These are phyloP conservation scores for Lactifluus rugatus DNA, from an alignment of 768 basidiomycete species.

Conservation along the genomic window DNA sequence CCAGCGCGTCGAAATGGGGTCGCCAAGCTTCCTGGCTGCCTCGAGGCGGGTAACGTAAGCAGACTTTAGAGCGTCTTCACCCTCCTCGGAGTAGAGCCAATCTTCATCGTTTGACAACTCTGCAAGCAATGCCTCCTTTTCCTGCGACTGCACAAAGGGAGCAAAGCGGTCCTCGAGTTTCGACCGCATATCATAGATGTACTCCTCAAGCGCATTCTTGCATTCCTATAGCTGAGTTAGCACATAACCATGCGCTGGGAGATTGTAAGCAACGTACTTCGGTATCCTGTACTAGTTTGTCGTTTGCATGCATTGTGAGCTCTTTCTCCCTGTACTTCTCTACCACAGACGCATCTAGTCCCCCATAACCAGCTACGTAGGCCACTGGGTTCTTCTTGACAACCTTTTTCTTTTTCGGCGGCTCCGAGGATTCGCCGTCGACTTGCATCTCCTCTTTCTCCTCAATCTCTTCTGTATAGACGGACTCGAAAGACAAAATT, in stretches of 20 bases:
- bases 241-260: background rate
- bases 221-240: slow-evolving; percentile 52
- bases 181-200: slow-evolving; percentile 89
- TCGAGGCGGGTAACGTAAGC: slow-evolving; percentile 85
- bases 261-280: slow-evolving; percentile 48
- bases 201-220: slow-evolving; percentile 98
- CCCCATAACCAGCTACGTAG: slow-evolving; percentile 54
- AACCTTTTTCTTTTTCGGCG: slow-evolving; percentile 78
- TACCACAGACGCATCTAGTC: slow-evolving; percentile 53
- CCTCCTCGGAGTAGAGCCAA: slow-evolving; percentile 95
- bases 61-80: slow-evolving; percentile 92
- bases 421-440: slow-evolving; percentile 37
- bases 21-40: slow-evolving; percentile 73
- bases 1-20: slow-evolving; percentile 77
- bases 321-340: slow-evolving; percentile 72
- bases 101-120: slow-evolving; percentile 77
- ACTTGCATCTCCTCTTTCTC: slow-evolving; percentile 65
- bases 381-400: slow-evolving; percentile 77
- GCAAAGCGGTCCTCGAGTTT: slow-evolving; percentile 89
- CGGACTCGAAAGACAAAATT: slow-evolving; percentile 74
- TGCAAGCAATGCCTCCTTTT: slow-evolving; percentile 67
- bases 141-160: slow-evolving; percentile 57
- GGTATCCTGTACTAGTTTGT: slow-evolving; percentile 96
- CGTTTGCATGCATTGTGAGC: slow-evolving; percentile 77
- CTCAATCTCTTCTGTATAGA: slow-evolving; percentile 76